A percentile compares a stretch with the other conserved stretches of the same genome.
phyloP scores from a whole-genome alignment of 2,329 filamentous ascomycete genomes.

The Fusarium drepaniforme region DNA sequence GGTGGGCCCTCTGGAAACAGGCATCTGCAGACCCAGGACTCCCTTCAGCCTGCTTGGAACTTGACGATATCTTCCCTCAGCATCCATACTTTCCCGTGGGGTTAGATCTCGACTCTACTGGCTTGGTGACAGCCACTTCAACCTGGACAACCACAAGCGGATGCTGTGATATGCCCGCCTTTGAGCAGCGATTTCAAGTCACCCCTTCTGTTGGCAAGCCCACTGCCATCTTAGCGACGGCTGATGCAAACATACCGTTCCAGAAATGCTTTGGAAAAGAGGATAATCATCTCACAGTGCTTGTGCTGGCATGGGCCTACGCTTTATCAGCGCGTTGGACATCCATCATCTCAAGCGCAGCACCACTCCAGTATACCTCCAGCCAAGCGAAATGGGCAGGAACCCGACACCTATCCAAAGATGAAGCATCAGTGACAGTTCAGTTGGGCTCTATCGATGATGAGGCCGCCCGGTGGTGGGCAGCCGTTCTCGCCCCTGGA shows the following conservation, averaged over 20 bases:
- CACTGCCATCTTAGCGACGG: not conserved
- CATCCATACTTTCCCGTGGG: constrained; percentile 7
- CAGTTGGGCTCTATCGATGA: not conserved
- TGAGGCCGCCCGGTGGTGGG: constrained; percentile 24
- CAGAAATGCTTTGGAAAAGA: constrained; percentile 7
- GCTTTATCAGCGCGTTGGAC: constrained; percentile 19
- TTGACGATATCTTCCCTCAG: constrained; percentile 6
- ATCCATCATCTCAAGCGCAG: constrained; percentile 4
- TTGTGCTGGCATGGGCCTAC: constrained; percentile 22
- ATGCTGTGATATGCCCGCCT: not conserved
- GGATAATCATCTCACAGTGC: constrained; percentile 9
- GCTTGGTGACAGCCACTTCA: constrained; percentile 5
- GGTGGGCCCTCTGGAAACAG: constrained; percentile 1
- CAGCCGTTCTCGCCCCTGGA: constrained; percentile 15
- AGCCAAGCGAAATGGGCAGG: constrained; percentile 1
- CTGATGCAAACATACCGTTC: not conserved
- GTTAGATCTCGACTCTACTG: constrained; percentile 2
- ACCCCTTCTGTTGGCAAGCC: not conserved
- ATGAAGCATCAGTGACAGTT: not conserved
- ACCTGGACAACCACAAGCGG: constrained; percentile 7
- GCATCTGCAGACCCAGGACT: not conserved
- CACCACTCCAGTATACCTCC: constrained; percentile 16
- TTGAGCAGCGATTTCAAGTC: constrained; percentile 12
- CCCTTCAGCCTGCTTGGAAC: constrained; percentile 5
- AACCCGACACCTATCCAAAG: not conserved